Conservation (phyloP, 352 stramenopile species). For the Phytophthora meadii region DNA sequence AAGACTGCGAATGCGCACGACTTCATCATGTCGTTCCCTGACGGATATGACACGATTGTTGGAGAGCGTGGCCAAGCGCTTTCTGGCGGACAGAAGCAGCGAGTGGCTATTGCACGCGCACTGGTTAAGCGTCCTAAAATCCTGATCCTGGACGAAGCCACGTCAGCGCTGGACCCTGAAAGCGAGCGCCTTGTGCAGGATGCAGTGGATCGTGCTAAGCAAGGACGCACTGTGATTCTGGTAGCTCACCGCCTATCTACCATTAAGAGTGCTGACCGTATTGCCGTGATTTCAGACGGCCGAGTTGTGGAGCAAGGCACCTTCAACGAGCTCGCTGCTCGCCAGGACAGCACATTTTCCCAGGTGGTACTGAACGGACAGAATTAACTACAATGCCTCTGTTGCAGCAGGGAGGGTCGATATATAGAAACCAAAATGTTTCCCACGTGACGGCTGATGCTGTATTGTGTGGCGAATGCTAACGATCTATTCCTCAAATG, state of each 20-base stretch:
- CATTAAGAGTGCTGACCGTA: constrained; percentile 92
- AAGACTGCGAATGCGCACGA: constrained; percentile 81
- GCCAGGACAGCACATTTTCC: constrained; percentile 74
- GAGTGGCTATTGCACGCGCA: constrained; percentile 78
- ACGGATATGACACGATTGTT: constrained; percentile 83
- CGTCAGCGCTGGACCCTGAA: constrained; percentile 75
- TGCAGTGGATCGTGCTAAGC: constrained; percentile 77
- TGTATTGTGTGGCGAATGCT: constrained; percentile 19
- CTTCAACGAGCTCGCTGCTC: constrained; percentile 65
- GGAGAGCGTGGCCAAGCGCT: constrained; percentile 75
- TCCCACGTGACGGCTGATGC: constrained; percentile 15
- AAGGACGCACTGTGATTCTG: constrained; percentile 94
- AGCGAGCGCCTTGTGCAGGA: constrained; percentile 84
- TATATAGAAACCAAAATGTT: constrained; percentile 31
- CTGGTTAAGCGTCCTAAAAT: constrained; percentile 82
- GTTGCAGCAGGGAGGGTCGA: constrained; percentile 10
- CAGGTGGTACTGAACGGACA: constrained; percentile 80
- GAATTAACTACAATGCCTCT: constrained; percentile 28
- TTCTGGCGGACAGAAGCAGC: constrained; percentile 83
- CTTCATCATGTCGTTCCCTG: constrained; percentile 78
- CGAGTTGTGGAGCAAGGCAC: constrained; percentile 87
- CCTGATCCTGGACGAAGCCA: constrained; percentile 82
- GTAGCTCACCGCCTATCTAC: constrained; percentile 97
- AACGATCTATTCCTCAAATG: constrained; percentile 16
- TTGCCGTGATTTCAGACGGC: constrained; percentile 91